Percentiles rank a stretch among this genome's conserved stretches.
Evolutionary conservation across 148 eudicot species (phyloP).

Genomic region (Rhododendron ferrugineum): DNA sequence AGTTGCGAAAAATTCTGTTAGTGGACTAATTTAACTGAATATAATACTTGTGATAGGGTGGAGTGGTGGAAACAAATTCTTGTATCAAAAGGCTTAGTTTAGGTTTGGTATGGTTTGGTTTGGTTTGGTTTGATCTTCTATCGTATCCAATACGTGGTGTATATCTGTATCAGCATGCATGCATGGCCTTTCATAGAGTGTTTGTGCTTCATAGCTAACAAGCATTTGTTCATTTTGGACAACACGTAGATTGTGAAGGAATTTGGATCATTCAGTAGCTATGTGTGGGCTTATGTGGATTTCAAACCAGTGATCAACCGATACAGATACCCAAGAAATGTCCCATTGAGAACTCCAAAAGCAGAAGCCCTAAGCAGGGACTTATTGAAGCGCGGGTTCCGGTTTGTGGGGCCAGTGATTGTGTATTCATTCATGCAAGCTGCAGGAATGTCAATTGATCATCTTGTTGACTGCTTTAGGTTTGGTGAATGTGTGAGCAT

Average conservation of each 20-base stretch:
- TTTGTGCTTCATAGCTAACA: slow-evolving; percentile 1
- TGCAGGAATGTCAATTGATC: slow-evolving; percentile 93
- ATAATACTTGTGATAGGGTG: neutral
- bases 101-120: neutral
- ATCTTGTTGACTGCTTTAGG: slow-evolving; percentile 87
- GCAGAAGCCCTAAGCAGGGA: slow-evolving; percentile 92
- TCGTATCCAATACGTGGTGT: neutral
- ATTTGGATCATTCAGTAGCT: slow-evolving; percentile 86
- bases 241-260: slow-evolving; percentile 56
- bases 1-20: neutral
- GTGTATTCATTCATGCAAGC: slow-evolving; percentile 93
- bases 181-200: neutral
- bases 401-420: slow-evolving; percentile 92
- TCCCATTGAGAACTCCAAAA: slow-evolving; percentile 83
- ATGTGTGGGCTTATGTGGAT: slow-evolving; percentile 74
- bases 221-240: neutral
- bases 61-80: neutral
- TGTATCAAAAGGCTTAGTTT: neutral
- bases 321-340: slow-evolving; percentile 76
- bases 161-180: neutral
- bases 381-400: slow-evolving; percentile 60
- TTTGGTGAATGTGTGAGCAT: slow-evolving; percentile 68
- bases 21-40: neutral
- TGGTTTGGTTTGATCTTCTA: neutral
- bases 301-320: slow-evolving; percentile 83